A percentile compares a stretch with the other conserved stretches of the same genome.
Conservation (phyloP, 164 flowering plant species). For the Euptelea pleiosperma region DNA sequence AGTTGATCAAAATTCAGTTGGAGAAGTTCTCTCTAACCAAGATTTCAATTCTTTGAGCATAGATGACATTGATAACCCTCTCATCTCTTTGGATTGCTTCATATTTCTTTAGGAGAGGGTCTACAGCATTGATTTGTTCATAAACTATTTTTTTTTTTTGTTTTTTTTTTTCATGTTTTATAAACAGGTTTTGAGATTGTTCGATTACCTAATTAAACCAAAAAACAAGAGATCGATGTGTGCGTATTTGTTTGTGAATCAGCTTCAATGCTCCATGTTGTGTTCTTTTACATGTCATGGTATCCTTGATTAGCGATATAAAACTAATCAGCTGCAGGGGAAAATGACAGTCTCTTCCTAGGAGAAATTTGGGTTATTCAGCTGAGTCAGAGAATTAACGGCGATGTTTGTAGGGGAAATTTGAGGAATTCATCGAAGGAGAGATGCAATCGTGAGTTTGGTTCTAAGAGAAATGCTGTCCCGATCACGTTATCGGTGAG, state of each 20-base stretch:
- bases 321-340: too few relatives aligned
- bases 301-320: too few relatives aligned
- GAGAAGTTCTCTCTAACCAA: conserved; percentile 17
- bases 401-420: conserved; percentile 14
- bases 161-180: neutral
- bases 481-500: conserved; percentile 3
- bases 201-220: conserved; percentile 7
- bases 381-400: conserved; percentile 35
- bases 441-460: conserved; percentile 6
- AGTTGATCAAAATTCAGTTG: conserved; percentile 25
- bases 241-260: neutral
- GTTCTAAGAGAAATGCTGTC: conserved; percentile 14
- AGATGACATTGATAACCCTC: conserved; percentile 67
- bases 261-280: too few relatives aligned
- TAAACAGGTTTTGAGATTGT: too few relatives aligned
- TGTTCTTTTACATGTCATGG: too few relatives aligned
- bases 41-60: conserved; percentile 25
- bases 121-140: neutral
- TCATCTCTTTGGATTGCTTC: conserved; percentile 72
- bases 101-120: conserved; percentile 62
- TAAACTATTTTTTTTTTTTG: conserved; percentile 6
- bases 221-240: conserved; percentile 1
- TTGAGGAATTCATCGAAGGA: conserved; percentile 5
- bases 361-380: conserved; percentile 30
- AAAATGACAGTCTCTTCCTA: conserved; percentile 14